phyloP scores from a whole-genome alignment of 2,329 filamentous ascomycete genomes.

The Aureobasidium sp. region DNA sequence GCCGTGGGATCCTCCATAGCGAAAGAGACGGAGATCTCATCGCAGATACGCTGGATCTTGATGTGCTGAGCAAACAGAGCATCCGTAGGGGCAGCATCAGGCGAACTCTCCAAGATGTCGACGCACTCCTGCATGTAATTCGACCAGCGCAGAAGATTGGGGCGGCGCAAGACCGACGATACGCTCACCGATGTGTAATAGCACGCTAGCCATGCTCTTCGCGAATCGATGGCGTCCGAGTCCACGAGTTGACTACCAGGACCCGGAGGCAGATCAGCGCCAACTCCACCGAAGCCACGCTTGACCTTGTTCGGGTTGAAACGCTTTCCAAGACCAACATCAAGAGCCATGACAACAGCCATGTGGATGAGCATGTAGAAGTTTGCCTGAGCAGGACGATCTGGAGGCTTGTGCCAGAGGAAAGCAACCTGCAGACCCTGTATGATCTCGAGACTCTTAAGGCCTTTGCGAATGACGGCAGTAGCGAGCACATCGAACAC shows the following conservation, averaged over 20 bases:
- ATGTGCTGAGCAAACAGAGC: slow-evolving; percentile 50
- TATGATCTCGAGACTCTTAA: slow-evolving; percentile 76
- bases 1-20: slow-evolving; percentile 48
- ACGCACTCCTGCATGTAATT: slow-evolving; percentile 58
- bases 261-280: slow-evolving; percentile 27
- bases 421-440: slow-evolving; percentile 68
- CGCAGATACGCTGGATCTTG: slow-evolving; percentile 51
- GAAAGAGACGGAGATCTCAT: slow-evolving; percentile 50
- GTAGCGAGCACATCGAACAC: slow-evolving; percentile 68
- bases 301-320: slow-evolving; percentile 32
- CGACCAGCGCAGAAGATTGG: slow-evolving; percentile 53
- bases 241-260: slow-evolving; percentile 28
- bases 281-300: slow-evolving; percentile 30
- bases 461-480: slow-evolving; percentile 63
- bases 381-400: slow-evolving; percentile 77
- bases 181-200: slow-evolving; percentile 55
- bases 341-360: slow-evolving; percentile 73
- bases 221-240: slow-evolving; percentile 49
- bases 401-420: slow-evolving; percentile 81
- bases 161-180: slow-evolving; percentile 51
- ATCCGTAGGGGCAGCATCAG: slow-evolving; percentile 52
- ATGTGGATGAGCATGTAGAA: slow-evolving; percentile 84
- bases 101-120: slow-evolving; percentile 48
- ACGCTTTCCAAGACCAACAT: slow-evolving; percentile 66
- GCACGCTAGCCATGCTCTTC: slow-evolving; percentile 53